These are phyloP conservation scores for Corymbia citriodora DNA, from an alignment of 441 rosid species.

Conservation along the genomic window DNA sequence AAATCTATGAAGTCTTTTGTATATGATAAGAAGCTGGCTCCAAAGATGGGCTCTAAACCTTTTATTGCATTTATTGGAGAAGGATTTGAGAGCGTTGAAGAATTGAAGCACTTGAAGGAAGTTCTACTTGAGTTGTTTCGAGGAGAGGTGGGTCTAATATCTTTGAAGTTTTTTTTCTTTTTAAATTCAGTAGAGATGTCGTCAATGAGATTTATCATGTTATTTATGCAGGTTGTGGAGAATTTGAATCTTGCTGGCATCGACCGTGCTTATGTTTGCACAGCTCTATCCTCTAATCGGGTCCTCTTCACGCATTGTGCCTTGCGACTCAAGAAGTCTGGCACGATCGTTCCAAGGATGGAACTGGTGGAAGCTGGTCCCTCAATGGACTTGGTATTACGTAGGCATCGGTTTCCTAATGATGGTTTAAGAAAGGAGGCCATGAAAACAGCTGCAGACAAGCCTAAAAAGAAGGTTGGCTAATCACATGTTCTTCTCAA, in stretches of 20 bases:
- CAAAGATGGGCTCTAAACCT: constrained; percentile 75
- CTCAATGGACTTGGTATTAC: constrained; percentile 83
- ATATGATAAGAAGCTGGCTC: constrained; percentile 80
- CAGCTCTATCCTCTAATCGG: constrained; percentile 64
- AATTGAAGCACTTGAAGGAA: constrained; percentile 84
- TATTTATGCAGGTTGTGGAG: constrained; percentile 64
- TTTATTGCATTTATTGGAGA: constrained; percentile 76
- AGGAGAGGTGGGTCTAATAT: constrained; percentile 67
- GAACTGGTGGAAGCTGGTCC: constrained; percentile 94
- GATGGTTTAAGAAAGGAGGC: constrained; percentile 77
- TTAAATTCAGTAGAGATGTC: background rate
- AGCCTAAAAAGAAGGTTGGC: constrained; percentile 80
- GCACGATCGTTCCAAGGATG: constrained; percentile 73
- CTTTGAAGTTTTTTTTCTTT: background rate
- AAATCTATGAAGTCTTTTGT: constrained; percentile 51
- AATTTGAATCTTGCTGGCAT: constrained; percentile 77
- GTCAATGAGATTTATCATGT: background rate
- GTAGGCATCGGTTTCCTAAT: constrained; percentile 87
- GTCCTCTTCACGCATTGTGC: constrained; percentile 81
- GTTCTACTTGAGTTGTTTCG: constrained; percentile 72
- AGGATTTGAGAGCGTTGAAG: constrained; percentile 73
- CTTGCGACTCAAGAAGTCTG: constrained; percentile 76
- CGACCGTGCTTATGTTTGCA: constrained; percentile 76
- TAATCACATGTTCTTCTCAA: background rate
- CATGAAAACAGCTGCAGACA: constrained; percentile 62